These are phyloP conservation scores for Multifurca ochricompacta DNA, from an alignment of 768 basidiomycete genomes.

Conservation along the genomic window DNA sequence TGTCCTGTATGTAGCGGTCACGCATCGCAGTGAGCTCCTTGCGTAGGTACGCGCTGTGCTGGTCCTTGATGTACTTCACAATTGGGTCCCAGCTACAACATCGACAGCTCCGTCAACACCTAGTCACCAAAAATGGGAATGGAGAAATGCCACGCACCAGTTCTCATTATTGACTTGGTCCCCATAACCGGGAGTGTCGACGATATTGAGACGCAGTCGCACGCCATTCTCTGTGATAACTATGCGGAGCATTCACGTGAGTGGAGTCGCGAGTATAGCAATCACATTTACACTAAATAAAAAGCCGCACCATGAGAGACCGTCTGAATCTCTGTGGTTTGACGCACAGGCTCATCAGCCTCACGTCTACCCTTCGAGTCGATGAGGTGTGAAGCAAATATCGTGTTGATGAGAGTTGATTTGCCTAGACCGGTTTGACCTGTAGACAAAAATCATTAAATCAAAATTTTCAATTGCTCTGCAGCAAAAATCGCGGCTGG, in stretches of 20 bases:
- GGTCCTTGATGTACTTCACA: slow-evolving; percentile 98
- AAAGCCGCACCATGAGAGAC: slow-evolving; percentile 77
- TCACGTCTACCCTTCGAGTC: slow-evolving; percentile 93
- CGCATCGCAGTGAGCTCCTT: slow-evolving; percentile 99
- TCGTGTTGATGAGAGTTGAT: slow-evolving; percentile 97
- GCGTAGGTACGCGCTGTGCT: slow-evolving; percentile 96
- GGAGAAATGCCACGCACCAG: slow-evolving; percentile 49
- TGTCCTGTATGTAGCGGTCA: slow-evolving; percentile 97
- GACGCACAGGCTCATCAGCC: slow-evolving; percentile 81
- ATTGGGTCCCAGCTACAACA: slow-evolving; percentile 92
- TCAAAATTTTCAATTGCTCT: not conserved
- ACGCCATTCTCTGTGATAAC: slow-evolving; percentile 97
- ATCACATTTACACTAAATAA: not conserved
- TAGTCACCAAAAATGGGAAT: not conserved
- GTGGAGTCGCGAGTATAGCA: not conserved
- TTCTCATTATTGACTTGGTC: slow-evolving; percentile 99
- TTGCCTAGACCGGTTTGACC: slow-evolving; percentile 98
- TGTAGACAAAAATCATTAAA: slow-evolving; percentile 25
- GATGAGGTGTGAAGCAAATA: slow-evolving; percentile 97
- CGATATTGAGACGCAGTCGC: slow-evolving; percentile 89
- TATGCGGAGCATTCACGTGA: slow-evolving; percentile 27
- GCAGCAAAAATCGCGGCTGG: not conserved
- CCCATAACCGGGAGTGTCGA: slow-evolving; percentile 97
- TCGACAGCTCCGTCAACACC: not conserved
- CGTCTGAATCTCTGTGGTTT: slow-evolving; percentile 95